Evolutionary conservation across 257 asterid species (phyloP), one percentile per base, ranked within the genome.

Genomic region (Scutellaria barbata): DNA sequence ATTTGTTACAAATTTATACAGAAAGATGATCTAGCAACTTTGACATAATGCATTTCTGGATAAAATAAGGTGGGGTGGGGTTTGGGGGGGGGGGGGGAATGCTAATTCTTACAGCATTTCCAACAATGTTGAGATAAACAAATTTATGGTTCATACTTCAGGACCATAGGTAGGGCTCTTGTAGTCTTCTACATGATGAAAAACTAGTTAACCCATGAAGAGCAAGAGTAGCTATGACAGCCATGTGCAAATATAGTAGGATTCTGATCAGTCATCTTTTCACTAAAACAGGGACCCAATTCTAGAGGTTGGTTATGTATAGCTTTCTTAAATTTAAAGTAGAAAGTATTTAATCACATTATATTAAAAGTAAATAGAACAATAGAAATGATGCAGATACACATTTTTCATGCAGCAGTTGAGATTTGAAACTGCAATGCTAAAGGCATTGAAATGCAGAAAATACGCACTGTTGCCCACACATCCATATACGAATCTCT

Each of bases 401-500:
- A 12, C 3, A 16, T 53, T 48, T 57, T 66, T 40, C 62, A 33
- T 33, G 61, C 12, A 14, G 46, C 73, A 46, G 37, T 68, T 60
- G 48, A 66, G 53, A 52, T 51, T 10, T 16, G 42, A 50, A 46
- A 69, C 17, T 58, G 8, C 20, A 53, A 35, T 64, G 63, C 8
- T 51, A 51, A 20, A 55, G 57, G 63, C 50, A 72, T 46, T 53
- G 64, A 66, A 62, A 25, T 25, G 47, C 37, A 40, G 46, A 55
- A 46, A 73, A 69, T 76, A 84, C 98, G 81, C 78, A 92, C 99
- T 85, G 76, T 83, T 74, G 56, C 85, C 68, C 20, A 86, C 77
- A 63, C 96, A 88, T 46, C 89, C 93, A 76, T 81, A 94, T 65
- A 92, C 37, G 66, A 85, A 73, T 68, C 96, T 83, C 85, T 92